Conservation (phyloP, 2,329 filamentous ascomycete species). For the Monosporascus sp. region DNA sequence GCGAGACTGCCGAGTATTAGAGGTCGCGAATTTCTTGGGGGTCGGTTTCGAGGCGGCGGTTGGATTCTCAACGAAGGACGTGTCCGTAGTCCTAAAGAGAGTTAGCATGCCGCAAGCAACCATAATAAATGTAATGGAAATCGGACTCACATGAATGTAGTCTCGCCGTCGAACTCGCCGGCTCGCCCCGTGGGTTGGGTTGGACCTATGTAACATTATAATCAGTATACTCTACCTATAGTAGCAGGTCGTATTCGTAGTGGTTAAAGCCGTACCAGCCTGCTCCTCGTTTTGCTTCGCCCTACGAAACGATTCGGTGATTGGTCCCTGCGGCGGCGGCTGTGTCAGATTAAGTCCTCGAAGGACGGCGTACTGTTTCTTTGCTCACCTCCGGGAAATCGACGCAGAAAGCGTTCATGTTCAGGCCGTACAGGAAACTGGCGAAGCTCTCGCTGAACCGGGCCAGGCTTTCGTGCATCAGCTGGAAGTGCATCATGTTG, state of each 20-base stretch:
- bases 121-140: constrained; percentile 8
- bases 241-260: constrained; percentile 8
- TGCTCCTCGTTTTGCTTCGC: constrained; percentile 53
- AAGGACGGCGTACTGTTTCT: background rate
- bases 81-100: constrained; percentile 72
- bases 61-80: constrained; percentile 84
- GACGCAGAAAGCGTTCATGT: constrained; percentile 99
- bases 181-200: constrained; percentile 23
- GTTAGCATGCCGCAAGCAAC: constrained; percentile 1
- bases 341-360: background rate
- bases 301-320: constrained; percentile 74
- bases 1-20: constrained; percentile 40
- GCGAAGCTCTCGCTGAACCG: constrained; percentile 96
- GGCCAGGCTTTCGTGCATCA: constrained; percentile 91
- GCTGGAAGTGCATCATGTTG: constrained; percentile 94
- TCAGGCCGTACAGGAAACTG: constrained; percentile 89
- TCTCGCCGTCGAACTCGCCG: constrained; percentile 54
- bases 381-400: constrained; percentile 81
- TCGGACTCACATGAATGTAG: constrained; percentile 70
- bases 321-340: constrained; percentile 56
- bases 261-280: constrained; percentile 26
- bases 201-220: constrained; percentile 7
- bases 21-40: constrained; percentile 37
- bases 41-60: constrained; percentile 46
- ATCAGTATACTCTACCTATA: background rate